Evolutionary conservation across 129 eudicot genomes (phyloP), one percentile per base, ranked within the genome.

Genomic region (Erigeron canadensis): DNA sequence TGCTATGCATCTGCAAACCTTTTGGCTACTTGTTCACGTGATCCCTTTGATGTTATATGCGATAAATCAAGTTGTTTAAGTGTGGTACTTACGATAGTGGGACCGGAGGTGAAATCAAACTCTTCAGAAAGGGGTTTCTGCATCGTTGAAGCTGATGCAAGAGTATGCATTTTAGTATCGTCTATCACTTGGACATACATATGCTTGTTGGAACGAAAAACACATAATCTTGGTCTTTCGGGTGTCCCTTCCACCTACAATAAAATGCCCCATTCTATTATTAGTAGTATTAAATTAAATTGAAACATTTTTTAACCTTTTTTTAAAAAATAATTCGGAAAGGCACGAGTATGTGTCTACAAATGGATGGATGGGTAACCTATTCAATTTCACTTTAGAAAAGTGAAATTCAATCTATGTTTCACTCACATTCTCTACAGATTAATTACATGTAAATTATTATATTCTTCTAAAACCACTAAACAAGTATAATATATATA

Each of bases 161-260:
- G 96, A 44, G 98, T 93, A 77, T 89, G 96, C 96, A 94, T 94
- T 76, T 84, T 94, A 0, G 95, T 77, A 81, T 89, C 98, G 57
- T 94, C 98, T 45, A 94, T 94, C 80, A 94, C 97, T 55, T 89
- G 98, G 73, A 82, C 97, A 77, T 89, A 89, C 39, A 94, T 34
- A 78, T 94, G 98, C 82, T 94, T 94, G 87, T 89, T 94, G 83
- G 98, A 94, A 54, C 96, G 88, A 70, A 89, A 94, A 38, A 94
- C 98, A 37, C 90, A 82, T 55, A 94, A 42, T 79, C 98, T 85
- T 71, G 98, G 98, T 38, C 98, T 89, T 71, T 89, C 98, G 3
- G 96, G 78, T 70, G 98, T 92, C 59, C 98, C 98, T 84, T 92
- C 96, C 73, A 91, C 89, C 98, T 91, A 71, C 19, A 67, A 45